Evolutionary conservation across 352 stramenopile species (phyloP).

Genomic region (Pseudoperonospora humuli): DNA sequence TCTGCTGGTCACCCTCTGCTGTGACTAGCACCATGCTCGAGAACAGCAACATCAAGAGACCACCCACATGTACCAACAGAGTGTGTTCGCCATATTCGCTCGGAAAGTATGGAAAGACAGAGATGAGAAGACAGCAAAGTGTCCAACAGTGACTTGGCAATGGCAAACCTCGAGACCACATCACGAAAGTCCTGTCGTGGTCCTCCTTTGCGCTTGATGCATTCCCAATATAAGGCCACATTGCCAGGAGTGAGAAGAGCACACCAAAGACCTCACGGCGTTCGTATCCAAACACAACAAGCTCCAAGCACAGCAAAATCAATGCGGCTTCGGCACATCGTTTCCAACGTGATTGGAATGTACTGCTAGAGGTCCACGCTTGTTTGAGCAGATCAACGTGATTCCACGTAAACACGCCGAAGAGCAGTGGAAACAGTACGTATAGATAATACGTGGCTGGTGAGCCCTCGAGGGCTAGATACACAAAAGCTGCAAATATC

Average conservation of each 20-base stretch:
- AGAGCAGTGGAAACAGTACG: constrained; percentile 54
- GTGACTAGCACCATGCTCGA: not conserved
- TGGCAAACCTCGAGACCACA: constrained; percentile 1
- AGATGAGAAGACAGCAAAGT: constrained; percentile 46
- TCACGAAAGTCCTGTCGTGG: not conserved
- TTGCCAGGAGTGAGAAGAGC: constrained; percentile 46
- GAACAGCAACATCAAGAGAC: constrained; percentile 20
- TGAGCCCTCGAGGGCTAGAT: constrained; percentile 52
- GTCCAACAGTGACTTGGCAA: constrained; percentile 32
- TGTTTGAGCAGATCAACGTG: constrained; percentile 26
- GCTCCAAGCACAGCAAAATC: constrained; percentile 47
- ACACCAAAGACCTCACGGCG: constrained; percentile 57
- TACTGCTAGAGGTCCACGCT: constrained; percentile 1
- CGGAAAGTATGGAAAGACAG: constrained; percentile 65
- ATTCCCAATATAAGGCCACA: constrained; percentile 33
- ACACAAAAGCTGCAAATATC: constrained; percentile 33
- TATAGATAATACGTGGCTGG: constrained; percentile 79
- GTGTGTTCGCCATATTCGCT: constrained; percentile 70
- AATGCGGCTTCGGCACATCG: constrained; percentile 26
- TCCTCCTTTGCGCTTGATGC: constrained; percentile 2
- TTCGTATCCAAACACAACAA: constrained; percentile 65
- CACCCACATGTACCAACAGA: constrained; percentile 45
- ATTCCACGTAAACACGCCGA: constrained; percentile 51
- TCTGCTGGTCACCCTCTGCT: not conserved
- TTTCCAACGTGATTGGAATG: constrained; percentile 9